Conservation (phyloP, 352 stramenopile genomes). For the Achlya hypogyna region DNA sequence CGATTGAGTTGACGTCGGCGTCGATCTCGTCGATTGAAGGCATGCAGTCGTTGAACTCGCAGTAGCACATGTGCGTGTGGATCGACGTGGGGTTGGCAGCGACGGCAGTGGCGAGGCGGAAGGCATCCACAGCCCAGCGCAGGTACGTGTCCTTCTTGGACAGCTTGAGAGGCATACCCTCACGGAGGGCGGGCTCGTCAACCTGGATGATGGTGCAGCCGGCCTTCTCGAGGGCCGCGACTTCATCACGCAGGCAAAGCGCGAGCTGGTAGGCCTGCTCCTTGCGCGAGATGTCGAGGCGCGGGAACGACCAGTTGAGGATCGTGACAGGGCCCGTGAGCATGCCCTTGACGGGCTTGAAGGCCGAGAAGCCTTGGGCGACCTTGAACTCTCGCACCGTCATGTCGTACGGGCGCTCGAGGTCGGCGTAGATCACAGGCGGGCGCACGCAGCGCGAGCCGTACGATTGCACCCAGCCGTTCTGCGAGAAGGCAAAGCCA, state of each 20-base stretch:
- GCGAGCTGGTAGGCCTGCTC: slow-evolving; percentile 86
- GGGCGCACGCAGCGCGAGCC: slow-evolving; percentile 87
- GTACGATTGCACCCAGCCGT: slow-evolving; percentile 93
- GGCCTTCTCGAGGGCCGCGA: slow-evolving; percentile 82
- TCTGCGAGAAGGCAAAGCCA: slow-evolving; percentile 86
- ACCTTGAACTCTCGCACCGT: slow-evolving; percentile 87
- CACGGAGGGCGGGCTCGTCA: slow-evolving; percentile 86
- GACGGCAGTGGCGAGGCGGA: slow-evolving; percentile 80
- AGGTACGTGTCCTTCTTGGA: slow-evolving; percentile 79
- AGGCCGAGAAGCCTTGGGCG: slow-evolving; percentile 77
- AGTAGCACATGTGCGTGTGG: slow-evolving; percentile 96
- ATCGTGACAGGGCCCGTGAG: slow-evolving; percentile 90
- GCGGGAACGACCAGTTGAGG: slow-evolving; percentile 93
- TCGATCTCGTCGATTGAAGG: slow-evolving; percentile 88
- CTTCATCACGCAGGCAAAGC: slow-evolving; percentile 84
- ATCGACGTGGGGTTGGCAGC: slow-evolving; percentile 86
- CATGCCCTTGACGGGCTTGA: slow-evolving; percentile 91
- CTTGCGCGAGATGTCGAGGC: slow-evolving; percentile 84
- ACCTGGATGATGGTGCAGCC: slow-evolving; percentile 88
- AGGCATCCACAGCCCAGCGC: slow-evolving; percentile 72
- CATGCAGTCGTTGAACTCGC: slow-evolving; percentile 92
- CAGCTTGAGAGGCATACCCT: slow-evolving; percentile 86
- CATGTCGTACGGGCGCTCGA: slow-evolving; percentile 79
- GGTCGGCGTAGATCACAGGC: slow-evolving; percentile 86
- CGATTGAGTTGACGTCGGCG: slow-evolving; percentile 92